A percentile compares a stretch with the other conserved stretches of the same genome.
phyloP scores from a whole-genome alignment of 1,284 basidiomycete genomes.

The Pseudozyma hubeiensis region DNA sequence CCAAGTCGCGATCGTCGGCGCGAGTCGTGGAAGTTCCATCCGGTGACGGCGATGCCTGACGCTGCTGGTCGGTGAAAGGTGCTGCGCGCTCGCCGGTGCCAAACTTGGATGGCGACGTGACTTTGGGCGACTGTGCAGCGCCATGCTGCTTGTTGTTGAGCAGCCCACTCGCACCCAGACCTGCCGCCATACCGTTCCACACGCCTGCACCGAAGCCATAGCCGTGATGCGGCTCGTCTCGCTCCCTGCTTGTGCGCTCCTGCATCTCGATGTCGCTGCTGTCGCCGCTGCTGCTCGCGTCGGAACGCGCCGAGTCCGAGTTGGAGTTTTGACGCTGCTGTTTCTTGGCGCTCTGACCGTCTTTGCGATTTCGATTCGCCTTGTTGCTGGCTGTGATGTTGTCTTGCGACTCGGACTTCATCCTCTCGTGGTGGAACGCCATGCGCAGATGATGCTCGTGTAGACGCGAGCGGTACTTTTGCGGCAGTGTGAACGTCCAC shows the following conservation, averaged over 20 bases:
- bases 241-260: conserved; percentile 20
- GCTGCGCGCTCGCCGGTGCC: conserved; percentile 5
- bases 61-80: conserved; percentile 16
- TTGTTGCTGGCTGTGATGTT: conserved; percentile 11
- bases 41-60: conserved; percentile 37
- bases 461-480: conserved; percentile 54
- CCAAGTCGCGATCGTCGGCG: conserved; percentile 29
- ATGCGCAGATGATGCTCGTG: conserved; percentile 55
- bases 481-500: conserved; percentile 62
- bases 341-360: conserved; percentile 13
- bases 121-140: conserved; percentile 11
- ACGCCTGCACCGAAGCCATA: conserved; percentile 34
- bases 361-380: conserved; percentile 8
- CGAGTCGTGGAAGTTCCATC: conserved; percentile 38
- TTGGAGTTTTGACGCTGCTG: conserved; percentile 24
- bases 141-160: conserved; percentile 31
- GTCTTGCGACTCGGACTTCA: conserved; percentile 23
- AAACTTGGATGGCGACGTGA: neutral
- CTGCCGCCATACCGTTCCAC: conserved; percentile 36
- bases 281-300: conserved; percentile 25
- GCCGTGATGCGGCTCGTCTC: conserved; percentile 21
- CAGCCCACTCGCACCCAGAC: conserved; percentile 47
- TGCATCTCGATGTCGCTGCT: conserved; percentile 46
- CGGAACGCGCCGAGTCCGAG: conserved; percentile 31
- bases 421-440: conserved; percentile 41